Evolutionary conservation across 139 green algal genomes (phyloP).

Genomic region (Mesostigma viride): DNA sequence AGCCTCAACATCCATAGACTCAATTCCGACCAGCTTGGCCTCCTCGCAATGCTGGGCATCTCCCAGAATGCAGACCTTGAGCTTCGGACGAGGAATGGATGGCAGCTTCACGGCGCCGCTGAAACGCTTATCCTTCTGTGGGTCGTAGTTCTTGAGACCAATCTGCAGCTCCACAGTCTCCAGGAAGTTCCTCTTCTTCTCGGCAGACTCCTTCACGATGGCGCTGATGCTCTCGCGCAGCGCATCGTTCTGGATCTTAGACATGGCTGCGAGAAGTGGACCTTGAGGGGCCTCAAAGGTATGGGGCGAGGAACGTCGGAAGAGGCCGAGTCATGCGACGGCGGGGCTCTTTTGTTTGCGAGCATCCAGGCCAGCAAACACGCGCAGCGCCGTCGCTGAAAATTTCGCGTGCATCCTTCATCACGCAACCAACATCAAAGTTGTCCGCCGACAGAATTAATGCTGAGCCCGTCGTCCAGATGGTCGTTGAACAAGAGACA

Average conservation of each 20-base stretch:
- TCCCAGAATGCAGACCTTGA: constrained; percentile 92
- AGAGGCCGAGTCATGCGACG: no score
- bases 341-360: no score
- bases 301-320: no score
- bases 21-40: constrained; percentile 68
- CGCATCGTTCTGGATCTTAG: constrained; percentile 40
- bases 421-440: no score
- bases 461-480: no score
- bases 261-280: no score
- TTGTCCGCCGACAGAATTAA: no score
- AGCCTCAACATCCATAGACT: constrained; percentile 85
- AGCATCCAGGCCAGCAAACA: no score
- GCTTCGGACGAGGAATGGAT: constrained; percentile 80
- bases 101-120: constrained; percentile 92
- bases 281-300: no score
- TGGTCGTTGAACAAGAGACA: no score
- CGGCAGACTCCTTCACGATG: constrained; percentile 60
- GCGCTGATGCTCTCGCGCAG: constrained; percentile 37
- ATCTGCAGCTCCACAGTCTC: constrained; percentile 99
- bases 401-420: no score
- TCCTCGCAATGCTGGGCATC: constrained; percentile 97
- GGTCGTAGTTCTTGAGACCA: constrained; percentile 99
- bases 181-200: constrained; percentile 93
- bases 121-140: constrained; percentile 99
- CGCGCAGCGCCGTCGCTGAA: no score